Evolutionary conservation across 2,329 filamentous ascomycete species (phyloP).

Genomic region (Exophiala bonariae): DNA sequence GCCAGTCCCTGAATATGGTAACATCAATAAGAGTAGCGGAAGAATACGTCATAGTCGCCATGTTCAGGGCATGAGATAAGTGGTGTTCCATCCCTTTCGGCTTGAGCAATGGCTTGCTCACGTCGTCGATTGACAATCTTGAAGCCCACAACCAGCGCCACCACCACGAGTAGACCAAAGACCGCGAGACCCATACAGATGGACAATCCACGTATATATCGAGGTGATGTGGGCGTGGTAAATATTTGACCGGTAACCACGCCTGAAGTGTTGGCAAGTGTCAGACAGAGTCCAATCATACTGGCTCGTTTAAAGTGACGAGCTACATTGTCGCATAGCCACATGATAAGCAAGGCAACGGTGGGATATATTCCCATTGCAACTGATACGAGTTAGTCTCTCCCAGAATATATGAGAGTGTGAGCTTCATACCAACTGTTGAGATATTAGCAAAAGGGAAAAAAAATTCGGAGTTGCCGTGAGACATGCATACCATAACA

Average conservation of each 20-base stretch:
- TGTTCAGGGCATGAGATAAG: slow-evolving; percentile 27
- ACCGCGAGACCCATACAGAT: slow-evolving; percentile 27
- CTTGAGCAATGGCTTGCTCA: slow-evolving; percentile 4
- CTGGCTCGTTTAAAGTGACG: slow-evolving; percentile 51
- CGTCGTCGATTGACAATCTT: slow-evolving; percentile 33
- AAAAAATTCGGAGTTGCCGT: background rate
- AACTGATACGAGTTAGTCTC: too few relatives aligned
- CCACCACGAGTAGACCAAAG: slow-evolving; percentile 29
- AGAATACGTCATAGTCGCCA: slow-evolving; percentile 33
- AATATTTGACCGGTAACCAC: slow-evolving; percentile 39
- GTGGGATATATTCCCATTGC: slow-evolving; percentile 32
- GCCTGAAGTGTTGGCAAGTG: slow-evolving; percentile 50
- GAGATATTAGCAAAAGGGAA: too few relatives aligned
- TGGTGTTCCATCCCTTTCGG: slow-evolving; percentile 9
- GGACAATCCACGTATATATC: slow-evolving; percentile 31
- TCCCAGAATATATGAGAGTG: background rate
- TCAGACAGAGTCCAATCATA: slow-evolving; percentile 47
- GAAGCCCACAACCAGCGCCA: slow-evolving; percentile 30
- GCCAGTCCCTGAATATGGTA: too few relatives aligned
- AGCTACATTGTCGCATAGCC: slow-evolving; percentile 51
- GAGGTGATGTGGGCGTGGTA: slow-evolving; percentile 31
- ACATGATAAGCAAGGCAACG: slow-evolving; percentile 42
- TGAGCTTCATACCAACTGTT: too few relatives aligned
- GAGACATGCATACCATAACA: slow-evolving; percentile 24
- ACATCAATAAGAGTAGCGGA: too few relatives aligned